These are phyloP conservation scores for Pichia kluyveri DNA, from an alignment of 805 yeast species.

Conservation along the genomic window DNA sequence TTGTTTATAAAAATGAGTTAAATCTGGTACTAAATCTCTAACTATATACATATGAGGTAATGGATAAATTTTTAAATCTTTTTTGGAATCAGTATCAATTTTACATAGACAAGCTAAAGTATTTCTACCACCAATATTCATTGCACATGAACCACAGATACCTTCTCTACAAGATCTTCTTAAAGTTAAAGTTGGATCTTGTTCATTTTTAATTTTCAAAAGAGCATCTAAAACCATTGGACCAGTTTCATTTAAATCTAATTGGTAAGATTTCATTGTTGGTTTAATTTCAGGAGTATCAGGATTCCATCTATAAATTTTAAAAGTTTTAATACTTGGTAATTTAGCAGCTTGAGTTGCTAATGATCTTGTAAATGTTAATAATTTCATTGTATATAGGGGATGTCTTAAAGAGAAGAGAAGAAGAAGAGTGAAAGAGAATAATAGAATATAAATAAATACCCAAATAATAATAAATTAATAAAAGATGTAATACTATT, in stretches of 20 bases:
- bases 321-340: conserved; percentile 69
- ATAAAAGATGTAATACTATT: too few species aligned
- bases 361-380: conserved; percentile 20
- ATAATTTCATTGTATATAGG: not conserved
- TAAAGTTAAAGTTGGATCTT: conserved; percentile 90
- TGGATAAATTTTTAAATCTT: conserved; percentile 85
- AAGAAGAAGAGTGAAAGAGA: not conserved
- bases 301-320: conserved; percentile 97
- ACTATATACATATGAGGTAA: conserved; percentile 98
- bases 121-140: conserved; percentile 97
- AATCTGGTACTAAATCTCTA: conserved; percentile 94
- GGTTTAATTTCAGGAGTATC: conserved; percentile 94
- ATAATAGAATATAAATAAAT: too few species aligned
- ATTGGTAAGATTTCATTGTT: conserved; percentile 66
- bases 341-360: conserved; percentile 51
- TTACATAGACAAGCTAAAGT: conserved; percentile 95
- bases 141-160: conserved; percentile 98
- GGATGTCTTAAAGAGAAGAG: not conserved
- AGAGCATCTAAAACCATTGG: conserved; percentile 97
- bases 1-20: conserved; percentile 96
- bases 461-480: too few species aligned
- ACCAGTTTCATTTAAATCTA: conserved; percentile 87
- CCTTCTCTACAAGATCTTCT: conserved; percentile 99
- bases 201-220: conserved; percentile 91
- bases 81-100: conserved; percentile 70